Conservation (phyloP, 768 basidiomycete species). For the Mycena amicta region DNA sequence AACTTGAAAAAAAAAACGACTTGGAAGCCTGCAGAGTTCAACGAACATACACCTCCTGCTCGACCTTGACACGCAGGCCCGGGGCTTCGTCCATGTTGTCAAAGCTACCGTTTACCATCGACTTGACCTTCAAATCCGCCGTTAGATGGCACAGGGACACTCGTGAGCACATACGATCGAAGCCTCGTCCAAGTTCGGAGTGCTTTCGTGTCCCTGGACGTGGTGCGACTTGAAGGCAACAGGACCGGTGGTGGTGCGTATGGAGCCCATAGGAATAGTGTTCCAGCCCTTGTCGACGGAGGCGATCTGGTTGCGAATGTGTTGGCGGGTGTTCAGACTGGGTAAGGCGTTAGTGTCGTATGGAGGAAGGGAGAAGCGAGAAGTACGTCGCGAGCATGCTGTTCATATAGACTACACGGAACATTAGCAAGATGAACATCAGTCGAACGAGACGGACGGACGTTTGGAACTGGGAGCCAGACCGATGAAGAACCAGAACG, state of each 20-base stretch:
- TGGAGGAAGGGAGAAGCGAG: not conserved
- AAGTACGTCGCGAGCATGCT: constrained; percentile 20
- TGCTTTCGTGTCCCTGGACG: not conserved
- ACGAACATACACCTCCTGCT: not conserved
- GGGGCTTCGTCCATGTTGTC: not conserved
- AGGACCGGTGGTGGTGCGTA: not conserved
- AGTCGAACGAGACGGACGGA: no score
- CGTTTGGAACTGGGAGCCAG: constrained; percentile 17
- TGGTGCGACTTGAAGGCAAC: not conserved
- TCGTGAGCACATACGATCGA: not conserved
- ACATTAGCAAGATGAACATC: not conserved
- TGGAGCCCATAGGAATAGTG: constrained; percentile 7
- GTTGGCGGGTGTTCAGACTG: constrained; percentile 16
- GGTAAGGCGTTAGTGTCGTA: no score
- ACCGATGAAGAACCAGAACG: constrained; percentile 20
- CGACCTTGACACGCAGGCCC: not conserved
- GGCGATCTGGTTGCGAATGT: constrained; percentile 1
- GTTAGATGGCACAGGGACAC: not conserved
- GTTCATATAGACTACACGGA: constrained; percentile 15
- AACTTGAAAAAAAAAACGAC: not conserved
- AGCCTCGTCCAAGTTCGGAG: not conserved
- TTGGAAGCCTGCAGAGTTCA: not conserved
- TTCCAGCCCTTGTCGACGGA: constrained; percentile 19
- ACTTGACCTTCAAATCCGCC: not conserved
- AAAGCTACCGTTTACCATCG: not conserved